Evolutionary conservation across 1,139 yeast species (phyloP), one percentile per base, ranked within the genome.

Genomic region (Saccharomycopsis hybrid): DNA sequence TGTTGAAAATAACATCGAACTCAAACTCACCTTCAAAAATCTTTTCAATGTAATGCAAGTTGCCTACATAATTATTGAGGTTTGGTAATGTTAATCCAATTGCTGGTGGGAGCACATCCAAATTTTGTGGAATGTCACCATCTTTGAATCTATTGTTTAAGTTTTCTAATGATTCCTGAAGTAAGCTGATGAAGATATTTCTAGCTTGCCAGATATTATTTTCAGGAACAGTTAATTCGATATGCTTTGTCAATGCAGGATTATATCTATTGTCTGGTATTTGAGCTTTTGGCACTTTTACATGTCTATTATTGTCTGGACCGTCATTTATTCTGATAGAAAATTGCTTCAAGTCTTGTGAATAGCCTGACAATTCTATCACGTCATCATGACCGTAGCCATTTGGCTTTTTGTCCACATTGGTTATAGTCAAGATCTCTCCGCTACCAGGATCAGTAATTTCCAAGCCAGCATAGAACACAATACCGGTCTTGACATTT

Each of bases 121-220:
- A 3, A 59, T 38, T 58, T 5, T 66, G 50, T 47, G 61, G 62
- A 47, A 69, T 69, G 25, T 67, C 60, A 31, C 69, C 65, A 47
- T 67, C 62, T 2, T 71, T 68, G 13, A 69, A 65, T 28, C 69
- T 55, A 7, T 63, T 56, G 2, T 64, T 64, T 1, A 64, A 58
- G 2, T 68, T 71, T 47, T 68, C 65, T 13, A 89, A 68, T 2
- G 86, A 78, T 51, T 87, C 94, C 59, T 82, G 83, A 41, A 88
- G 60, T 55, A 89, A 58, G 0, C 89, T 78, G 60, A 80, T 68
- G 61, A 83, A 85, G 4, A 90, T 75, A 51, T 88, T 96, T 54
- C 76, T 76, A 2, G 95, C 95, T 60, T 74, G 74, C 97, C 97
- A 90, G 4, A 78, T 73, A 54, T 80, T 74, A 42, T 77, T 87